Evolutionary conservation across 1,139 yeast species (phyloP).

Genomic region (Hemisphaericaspora lyxosophila): DNA sequence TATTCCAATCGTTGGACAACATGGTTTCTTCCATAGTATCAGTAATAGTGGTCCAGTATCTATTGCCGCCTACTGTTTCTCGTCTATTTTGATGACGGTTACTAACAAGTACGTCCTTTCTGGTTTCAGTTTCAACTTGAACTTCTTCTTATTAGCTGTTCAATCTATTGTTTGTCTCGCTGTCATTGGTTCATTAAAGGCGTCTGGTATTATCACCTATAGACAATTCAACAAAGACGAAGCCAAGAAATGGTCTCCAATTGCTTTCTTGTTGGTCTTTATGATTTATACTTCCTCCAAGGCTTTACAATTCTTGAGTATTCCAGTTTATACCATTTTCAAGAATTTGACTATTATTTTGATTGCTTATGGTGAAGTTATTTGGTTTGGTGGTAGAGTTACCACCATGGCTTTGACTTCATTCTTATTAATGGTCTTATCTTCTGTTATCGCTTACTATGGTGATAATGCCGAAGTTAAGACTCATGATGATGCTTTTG

Average conservation of each 20-base stretch:
- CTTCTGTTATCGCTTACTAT: slow-evolving; percentile 91
- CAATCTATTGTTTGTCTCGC: slow-evolving; percentile 81
- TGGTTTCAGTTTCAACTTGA: slow-evolving; percentile 80
- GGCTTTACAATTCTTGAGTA: slow-evolving; percentile 86
- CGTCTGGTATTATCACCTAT: slow-evolving; percentile 75
- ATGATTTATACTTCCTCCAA: slow-evolving; percentile 97
- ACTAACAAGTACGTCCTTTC: slow-evolving; percentile 93
- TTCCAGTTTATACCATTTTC: slow-evolving; percentile 96
- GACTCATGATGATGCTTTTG: slow-evolving; percentile 37
- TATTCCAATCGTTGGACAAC: slow-evolving; percentile 19
- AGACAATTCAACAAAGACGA: slow-evolving; percentile 83
- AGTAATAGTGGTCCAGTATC: slow-evolving; percentile 87
- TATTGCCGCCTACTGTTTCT: slow-evolving; percentile 80
- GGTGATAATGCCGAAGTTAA: slow-evolving; percentile 64
- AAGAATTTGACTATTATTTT: slow-evolving; percentile 94
- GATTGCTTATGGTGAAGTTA: slow-evolving; percentile 96
- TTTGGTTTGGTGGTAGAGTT: slow-evolving; percentile 95
- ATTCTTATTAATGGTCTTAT: slow-evolving; percentile 85
- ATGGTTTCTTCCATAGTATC: slow-evolving; percentile 25
- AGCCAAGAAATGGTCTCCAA: slow-evolving; percentile 94
- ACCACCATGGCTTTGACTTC: slow-evolving; percentile 88
- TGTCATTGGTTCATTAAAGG: slow-evolving; percentile 70
- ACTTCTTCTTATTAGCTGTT: slow-evolving; percentile 80
- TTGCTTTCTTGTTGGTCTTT: slow-evolving; percentile 79
- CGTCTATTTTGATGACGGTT: slow-evolving; percentile 96